These are phyloP conservation scores for Apophysomyces trapeziformis DNA, from an alignment of 371 early-diverging fungal species.

Conservation along the genomic window DNA sequence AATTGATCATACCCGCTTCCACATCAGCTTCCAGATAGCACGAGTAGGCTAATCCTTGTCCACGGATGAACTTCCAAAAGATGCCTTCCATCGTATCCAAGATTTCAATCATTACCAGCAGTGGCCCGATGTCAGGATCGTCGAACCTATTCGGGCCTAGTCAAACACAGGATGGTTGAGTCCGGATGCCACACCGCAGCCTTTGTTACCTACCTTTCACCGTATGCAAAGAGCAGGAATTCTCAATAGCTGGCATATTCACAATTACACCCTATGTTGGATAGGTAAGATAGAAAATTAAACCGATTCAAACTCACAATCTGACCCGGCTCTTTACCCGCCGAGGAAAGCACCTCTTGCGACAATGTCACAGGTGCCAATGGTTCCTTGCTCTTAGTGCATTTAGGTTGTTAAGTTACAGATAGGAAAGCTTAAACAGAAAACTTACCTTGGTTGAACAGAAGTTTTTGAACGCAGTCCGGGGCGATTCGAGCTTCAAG, in stretches of 20 bases:
- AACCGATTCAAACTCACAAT: constrained; percentile 27
- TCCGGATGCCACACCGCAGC: no score
- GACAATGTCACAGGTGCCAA: constrained; percentile 53
- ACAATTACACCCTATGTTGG: constrained; percentile 47
- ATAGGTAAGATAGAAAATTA: not conserved
- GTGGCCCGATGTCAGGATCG: constrained; percentile 64
- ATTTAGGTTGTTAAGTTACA: not conserved
- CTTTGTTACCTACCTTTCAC: constrained; percentile 28
- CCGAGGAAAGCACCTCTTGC: constrained; percentile 53
- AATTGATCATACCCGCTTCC: constrained; percentile 58
- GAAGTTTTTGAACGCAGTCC: constrained; percentile 50
- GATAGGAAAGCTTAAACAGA: not conserved
- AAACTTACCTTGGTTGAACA: constrained; percentile 20
- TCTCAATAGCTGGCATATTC: constrained; percentile 67
- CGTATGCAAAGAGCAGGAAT: constrained; percentile 58
- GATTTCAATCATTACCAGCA: constrained; percentile 65
- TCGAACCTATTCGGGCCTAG: constrained; percentile 54
- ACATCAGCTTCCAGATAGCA: constrained; percentile 53
- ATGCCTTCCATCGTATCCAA: constrained; percentile 67
- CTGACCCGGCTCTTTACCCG: constrained; percentile 59
- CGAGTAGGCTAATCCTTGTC: constrained; percentile 70
- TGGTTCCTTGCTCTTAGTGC: not conserved
- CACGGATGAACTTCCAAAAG: constrained; percentile 73
- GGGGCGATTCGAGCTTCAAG: constrained; percentile 51
- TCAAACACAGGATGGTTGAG: not conserved